phyloP scores from a whole-genome alignment of 345 rosid species.

The Gossypium bickii region DNA sequence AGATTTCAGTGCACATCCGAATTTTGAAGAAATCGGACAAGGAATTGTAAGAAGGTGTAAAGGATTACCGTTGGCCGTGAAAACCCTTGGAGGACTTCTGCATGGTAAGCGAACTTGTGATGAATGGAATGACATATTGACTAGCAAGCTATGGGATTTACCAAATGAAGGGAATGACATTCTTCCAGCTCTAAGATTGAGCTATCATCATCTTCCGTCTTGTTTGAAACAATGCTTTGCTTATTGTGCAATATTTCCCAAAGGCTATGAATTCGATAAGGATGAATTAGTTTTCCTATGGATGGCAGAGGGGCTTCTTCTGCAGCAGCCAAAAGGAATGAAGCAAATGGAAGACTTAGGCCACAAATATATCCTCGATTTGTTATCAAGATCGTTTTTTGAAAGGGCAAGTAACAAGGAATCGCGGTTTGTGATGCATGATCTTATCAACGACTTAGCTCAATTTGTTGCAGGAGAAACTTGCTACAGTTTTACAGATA shows the following conservation, averaged over 20 bases:
- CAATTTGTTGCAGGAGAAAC: background rate
- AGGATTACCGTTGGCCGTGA: constrained; percentile 11
- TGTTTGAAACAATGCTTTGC: constrained; percentile 17
- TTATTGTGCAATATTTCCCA: constrained; percentile 20
- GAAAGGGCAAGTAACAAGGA: background rate
- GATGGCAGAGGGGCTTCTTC: constrained; percentile 32
- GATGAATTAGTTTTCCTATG: constrained; percentile 17
- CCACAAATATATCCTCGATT: constrained; percentile 3
- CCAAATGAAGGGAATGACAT: background rate
- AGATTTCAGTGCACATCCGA: background rate
- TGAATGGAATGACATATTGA: background rate
- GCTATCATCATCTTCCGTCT: constrained; percentile 25
- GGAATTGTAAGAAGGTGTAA: background rate
- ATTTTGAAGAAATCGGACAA: background rate
- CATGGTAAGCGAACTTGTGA: background rate
- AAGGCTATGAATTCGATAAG: constrained; percentile 9
- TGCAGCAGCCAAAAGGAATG: background rate
- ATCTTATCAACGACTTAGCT: constrained; percentile 27
- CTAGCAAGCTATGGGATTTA: constrained; percentile 12
- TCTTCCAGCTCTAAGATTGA: constrained; percentile 14
- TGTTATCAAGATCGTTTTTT: constrained; percentile 9
- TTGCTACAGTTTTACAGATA: constrained; percentile 6
- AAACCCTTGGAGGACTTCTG: constrained; percentile 6
- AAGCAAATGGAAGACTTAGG: constrained; percentile 13
- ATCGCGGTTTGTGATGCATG: constrained; percentile 21